Evolutionary conservation across 2,329 filamentous ascomycete species (phyloP), one percentile per base, ranked within the genome.

Genomic region (Acrodontium crateriforme): DNA sequence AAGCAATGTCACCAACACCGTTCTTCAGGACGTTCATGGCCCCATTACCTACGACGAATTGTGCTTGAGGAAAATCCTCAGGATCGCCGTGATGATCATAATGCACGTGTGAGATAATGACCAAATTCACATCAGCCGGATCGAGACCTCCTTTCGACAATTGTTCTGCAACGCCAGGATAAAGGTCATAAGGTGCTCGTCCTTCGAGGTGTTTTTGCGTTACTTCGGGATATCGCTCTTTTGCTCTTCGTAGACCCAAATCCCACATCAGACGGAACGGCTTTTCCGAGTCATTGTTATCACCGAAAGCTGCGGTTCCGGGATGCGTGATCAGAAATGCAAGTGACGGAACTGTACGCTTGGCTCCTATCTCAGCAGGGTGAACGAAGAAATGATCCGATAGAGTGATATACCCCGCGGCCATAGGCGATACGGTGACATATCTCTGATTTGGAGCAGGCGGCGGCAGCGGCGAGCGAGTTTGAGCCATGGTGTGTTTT

Each of bases 21-120:
- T 47, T 22, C 30, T 44, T 40, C 9, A 67, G 44, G 2, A 67
- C 42, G 19, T 57, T 37, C 11, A 59, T 37, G 1, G 60, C 59
- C 4, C 63, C 63, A 3, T 54, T 49, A 0, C 69, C 69, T 7
- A 71, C 60, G 3, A 65, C 38, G 36, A 72, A 69, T 3, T 52
- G 51, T 0, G 65, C 54, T 9, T 52, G 45, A 1, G 54, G 34
- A 36, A 69, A 72, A 38, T 70, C 65, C 2, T 52, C 47, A 0
- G 67, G 63, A 4, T 64, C 67, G n/a, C 68, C 69, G 19, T 65
- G 55, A 35, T 72, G 69, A 38, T 73, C 68, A 56, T 65, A 71
- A 39, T 73, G 67, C 2, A 49, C 47, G 33, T 73, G 69, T 37
- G 59, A 65, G 2, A 69, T 44, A 6, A 71, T 50, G 4, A 65